These are phyloP conservation scores for Lipomyces mesembrius DNA, from an alignment of 805 yeast species.

Conservation along the genomic window DNA sequence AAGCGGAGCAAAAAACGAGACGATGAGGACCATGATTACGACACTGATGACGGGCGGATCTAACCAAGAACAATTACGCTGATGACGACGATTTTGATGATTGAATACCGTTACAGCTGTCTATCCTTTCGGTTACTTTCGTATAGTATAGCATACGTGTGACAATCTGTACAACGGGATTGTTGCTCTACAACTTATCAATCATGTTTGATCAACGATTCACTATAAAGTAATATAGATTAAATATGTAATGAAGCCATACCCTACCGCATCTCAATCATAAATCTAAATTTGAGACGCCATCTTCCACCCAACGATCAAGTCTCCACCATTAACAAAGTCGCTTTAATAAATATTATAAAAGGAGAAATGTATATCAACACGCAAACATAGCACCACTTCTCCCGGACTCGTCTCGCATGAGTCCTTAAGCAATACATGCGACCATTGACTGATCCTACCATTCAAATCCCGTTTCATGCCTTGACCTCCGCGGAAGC, in stretches of 20 bases:
- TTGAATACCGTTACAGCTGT: not conserved
- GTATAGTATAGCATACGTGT: not conserved
- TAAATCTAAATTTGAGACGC: not conserved
- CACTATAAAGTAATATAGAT: not conserved
- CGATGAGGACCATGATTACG: slow-evolving; percentile 27
- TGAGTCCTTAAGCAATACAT: not conserved
- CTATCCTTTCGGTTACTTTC: not conserved
- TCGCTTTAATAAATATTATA: not conserved
- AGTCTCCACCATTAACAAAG: not conserved
- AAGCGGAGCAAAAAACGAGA: not conserved
- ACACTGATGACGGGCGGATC: slow-evolving; percentile 17
- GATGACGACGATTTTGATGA: slow-evolving; percentile 14
- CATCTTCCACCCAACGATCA: not conserved
- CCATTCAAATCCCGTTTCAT: not conserved
- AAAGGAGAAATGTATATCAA: not conserved
- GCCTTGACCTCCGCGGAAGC: not conserved
- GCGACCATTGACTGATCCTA: not conserved
- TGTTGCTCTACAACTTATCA: not conserved
- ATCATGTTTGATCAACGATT: not conserved
- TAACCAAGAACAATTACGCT: slow-evolving; percentile 1
- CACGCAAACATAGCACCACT: not conserved
- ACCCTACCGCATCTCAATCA: not conserved
- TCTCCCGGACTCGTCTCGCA: not conserved
- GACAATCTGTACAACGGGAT: not conserved
- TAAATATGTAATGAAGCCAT: not conserved